These are phyloP conservation scores for Bolboschoenus planiculmis DNA, from an alignment of 176 grass and related monocot species.

Conservation along the genomic window DNA sequence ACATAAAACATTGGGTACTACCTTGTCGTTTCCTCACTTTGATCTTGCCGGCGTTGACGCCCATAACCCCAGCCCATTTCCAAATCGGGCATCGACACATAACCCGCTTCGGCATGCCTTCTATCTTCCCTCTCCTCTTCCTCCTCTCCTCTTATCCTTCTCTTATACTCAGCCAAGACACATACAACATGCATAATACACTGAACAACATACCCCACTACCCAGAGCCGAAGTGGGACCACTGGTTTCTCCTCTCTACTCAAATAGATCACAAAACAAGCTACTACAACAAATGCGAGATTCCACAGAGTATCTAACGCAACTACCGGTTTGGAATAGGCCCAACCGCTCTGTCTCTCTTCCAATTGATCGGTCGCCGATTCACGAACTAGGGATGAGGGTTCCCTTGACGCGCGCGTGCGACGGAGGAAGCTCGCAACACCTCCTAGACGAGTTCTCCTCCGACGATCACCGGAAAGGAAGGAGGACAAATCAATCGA, in stretches of 20 bases:
- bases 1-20: constrained; percentile 3
- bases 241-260: constrained; percentile 30
- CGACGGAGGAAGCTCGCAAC: constrained; percentile 6
- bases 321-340: constrained; percentile 26
- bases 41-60: not conserved
- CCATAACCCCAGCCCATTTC: not conserved
- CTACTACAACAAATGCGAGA: constrained; percentile 14
- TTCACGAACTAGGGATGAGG: constrained; percentile 14
- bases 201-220: constrained; percentile 33
- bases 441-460: not conserved
- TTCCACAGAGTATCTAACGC: constrained; percentile 47
- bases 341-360: constrained; percentile 29
- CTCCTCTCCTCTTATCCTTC: not conserved
- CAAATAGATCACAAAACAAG: constrained; percentile 17
- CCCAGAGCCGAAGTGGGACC: constrained; percentile 37
- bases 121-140: not conserved
- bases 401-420: constrained; percentile 2
- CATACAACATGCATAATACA: constrained; percentile 37
- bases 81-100: constrained; percentile 2
- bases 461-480: constrained; percentile 4
- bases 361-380: constrained; percentile 25
- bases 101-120: not conserved
- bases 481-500: not conserved
- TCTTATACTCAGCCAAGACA: constrained; percentile 23
- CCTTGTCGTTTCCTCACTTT: constrained; percentile 12